These are phyloP conservation scores for Lactarius trivialis DNA, from an alignment of 768 basidiomycete genomes.

Conservation along the genomic window DNA sequence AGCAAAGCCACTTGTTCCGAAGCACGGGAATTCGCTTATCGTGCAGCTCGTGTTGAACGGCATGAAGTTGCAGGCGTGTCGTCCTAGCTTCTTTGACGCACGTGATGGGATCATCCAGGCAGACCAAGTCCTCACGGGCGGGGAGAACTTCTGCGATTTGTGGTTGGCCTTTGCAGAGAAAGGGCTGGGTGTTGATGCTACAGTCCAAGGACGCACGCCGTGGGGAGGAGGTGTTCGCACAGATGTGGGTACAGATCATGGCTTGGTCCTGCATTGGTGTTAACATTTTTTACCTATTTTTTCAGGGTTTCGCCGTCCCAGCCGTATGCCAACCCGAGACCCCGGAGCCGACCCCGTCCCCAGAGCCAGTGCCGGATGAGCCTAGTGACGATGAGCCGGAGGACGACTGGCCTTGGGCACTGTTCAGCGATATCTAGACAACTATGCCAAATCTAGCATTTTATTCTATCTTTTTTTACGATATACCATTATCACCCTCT, in stretches of 20 bases:
- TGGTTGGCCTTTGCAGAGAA: constrained; percentile 81
- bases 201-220: constrained; percentile 67
- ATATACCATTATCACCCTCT: not conserved
- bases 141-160: constrained; percentile 85
- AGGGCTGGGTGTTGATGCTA: constrained; percentile 76
- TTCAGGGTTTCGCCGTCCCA: constrained; percentile 39
- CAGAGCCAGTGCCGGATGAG: constrained; percentile 31
- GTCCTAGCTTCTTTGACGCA: constrained; percentile 85
- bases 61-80: constrained; percentile 94
- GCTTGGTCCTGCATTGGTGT: not conserved
- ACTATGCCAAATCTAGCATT: not conserved
- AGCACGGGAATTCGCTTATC: constrained; percentile 84
- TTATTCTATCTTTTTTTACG: not conserved
- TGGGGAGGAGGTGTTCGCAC: constrained; percentile 90
- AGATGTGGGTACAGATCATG: constrained; percentile 38
- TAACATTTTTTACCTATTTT: constrained; percentile 4
- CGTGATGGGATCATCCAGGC: constrained; percentile 88
- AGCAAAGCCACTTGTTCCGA: constrained; percentile 65
- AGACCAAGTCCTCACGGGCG: constrained; percentile 82
- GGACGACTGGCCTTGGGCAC: constrained; percentile 3
- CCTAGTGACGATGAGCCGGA: constrained; percentile 28
- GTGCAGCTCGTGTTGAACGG: constrained; percentile 80
- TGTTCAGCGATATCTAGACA: not conserved
- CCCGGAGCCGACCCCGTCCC: constrained; percentile 27
- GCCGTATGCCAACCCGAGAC: constrained; percentile 33